phyloP scores from a whole-genome alignment of 305 asterid genomes.

The Fraxinus dipetala region DNA sequence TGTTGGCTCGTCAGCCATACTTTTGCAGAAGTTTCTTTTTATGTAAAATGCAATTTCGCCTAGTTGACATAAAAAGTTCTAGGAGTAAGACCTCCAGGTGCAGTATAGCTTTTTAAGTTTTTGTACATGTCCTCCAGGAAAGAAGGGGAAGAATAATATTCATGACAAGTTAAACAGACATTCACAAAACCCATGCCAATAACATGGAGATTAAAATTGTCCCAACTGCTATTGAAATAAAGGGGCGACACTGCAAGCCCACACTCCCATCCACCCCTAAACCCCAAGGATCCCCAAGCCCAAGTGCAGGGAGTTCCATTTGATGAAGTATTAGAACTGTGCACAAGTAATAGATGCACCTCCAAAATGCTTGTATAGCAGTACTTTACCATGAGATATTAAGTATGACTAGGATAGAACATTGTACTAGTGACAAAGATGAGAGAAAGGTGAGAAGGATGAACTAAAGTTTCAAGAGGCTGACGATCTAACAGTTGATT shows the following conservation, averaged over 20 bases:
- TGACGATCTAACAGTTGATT: conserved; percentile 1
- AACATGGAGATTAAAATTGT: neutral
- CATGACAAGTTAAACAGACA: neutral
- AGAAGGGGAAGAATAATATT: neutral
- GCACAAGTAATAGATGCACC: neutral
- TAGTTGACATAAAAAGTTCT: neutral
- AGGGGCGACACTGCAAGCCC: neutral
- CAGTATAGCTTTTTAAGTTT: neutral
- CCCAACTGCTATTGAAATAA: neutral
- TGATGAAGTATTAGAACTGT: neutral
- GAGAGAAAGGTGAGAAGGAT: conserved; percentile 9
- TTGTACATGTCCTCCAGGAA: neutral
- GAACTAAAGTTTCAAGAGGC: conserved; percentile 16
- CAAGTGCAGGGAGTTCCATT: neutral
- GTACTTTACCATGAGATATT: neutral
- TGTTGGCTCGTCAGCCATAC: neutral
- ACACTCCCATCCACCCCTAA: neutral
- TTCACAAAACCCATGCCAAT: neutral
- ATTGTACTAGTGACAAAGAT: neutral
- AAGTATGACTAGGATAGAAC: neutral
- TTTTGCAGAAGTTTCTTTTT: neutral
- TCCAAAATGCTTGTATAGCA: neutral
- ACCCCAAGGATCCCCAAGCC: neutral
- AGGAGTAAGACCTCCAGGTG: neutral
- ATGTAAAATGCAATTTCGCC: neutral